Conservation (phyloP, 306 rosid species). For the Arachis hypogaea region DNA sequence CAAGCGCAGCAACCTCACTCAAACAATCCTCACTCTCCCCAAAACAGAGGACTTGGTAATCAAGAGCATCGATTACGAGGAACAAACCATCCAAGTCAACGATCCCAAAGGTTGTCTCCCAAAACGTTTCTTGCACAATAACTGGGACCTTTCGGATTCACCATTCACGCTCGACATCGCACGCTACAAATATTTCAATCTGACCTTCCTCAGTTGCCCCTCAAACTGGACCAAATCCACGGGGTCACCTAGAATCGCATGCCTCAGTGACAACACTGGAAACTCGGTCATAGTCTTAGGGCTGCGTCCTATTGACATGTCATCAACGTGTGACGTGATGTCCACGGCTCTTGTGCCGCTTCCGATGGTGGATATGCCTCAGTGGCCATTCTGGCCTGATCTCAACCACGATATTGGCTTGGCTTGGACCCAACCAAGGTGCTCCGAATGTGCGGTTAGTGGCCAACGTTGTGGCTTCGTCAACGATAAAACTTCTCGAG, state of each 20-base stretch:
- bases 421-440: conserved; percentile 52
- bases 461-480: conserved; percentile 51
- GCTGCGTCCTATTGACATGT: neutral
- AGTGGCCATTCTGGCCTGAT: conserved; percentile 21
- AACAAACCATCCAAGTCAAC: conserved; percentile 28
- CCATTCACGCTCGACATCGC: conserved; percentile 27
- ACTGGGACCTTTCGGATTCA: conserved; percentile 23
- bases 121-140: conserved; percentile 1
- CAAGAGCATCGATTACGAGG: conserved; percentile 17
- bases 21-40: conserved; percentile 25
- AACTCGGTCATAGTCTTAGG: conserved; percentile 3
- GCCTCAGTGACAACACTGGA: conserved; percentile 28
- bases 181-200: neutral
- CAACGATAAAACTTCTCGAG: neutral
- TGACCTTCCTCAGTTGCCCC: conserved; percentile 55
- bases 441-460: conserved; percentile 37
- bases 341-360: conserved; percentile 45
- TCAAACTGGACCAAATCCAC: neutral
- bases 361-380: neutral
- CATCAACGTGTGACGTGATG: conserved; percentile 40
- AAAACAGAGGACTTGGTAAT: neutral
- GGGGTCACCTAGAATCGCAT: conserved; percentile 13
- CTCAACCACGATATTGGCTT: conserved; percentile 34
- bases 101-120: conserved; percentile 31
- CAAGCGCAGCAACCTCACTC: neutral